A percentile compares a stretch with the other conserved stretches of the same genome.
Conservation (phyloP, 2,329 filamentous ascomycete species). For the Aplosporella prunicola region DNA sequence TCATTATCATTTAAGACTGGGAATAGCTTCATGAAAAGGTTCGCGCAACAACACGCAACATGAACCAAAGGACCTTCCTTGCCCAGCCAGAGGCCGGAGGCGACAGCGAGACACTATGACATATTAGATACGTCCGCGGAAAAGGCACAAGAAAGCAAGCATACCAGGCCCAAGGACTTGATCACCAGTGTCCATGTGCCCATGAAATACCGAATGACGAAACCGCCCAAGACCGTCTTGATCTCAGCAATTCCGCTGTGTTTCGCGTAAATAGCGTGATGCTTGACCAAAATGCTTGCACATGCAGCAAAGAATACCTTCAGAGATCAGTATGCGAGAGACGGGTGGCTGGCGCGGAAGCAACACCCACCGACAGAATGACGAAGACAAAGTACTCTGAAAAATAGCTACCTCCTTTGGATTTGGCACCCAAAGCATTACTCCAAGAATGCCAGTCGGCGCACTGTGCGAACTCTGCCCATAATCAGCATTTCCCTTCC, state of each 20-base stretch:
- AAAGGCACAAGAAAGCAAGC: neutral
- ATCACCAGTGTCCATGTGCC: slow-evolving; percentile 80
- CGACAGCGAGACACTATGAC: slow-evolving; percentile 73
- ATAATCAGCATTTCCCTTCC: slow-evolving; percentile 5
- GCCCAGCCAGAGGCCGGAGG: slow-evolving; percentile 90
- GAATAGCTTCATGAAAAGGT: slow-evolving; percentile 86
- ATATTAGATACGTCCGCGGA: slow-evolving; percentile 18
- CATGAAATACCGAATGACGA: slow-evolving; percentile 81
- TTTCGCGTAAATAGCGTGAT: slow-evolving; percentile 79
- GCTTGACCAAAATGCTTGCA: slow-evolving; percentile 70
- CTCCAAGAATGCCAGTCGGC: slow-evolving; percentile 83
- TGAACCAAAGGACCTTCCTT: slow-evolving; percentile 95
- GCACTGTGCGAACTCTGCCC: slow-evolving; percentile 62
- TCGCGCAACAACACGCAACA: slow-evolving; percentile 92
- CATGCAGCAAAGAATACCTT: slow-evolving; percentile 68
- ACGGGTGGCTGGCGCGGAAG: neutral
- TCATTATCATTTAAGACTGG: slow-evolving; percentile 75
- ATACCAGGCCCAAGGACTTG: slow-evolving; percentile 77
- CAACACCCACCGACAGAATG: slow-evolving; percentile 60
- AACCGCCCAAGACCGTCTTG: slow-evolving; percentile 89
- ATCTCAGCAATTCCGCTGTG: slow-evolving; percentile 97
- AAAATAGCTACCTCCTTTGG: slow-evolving; percentile 63
- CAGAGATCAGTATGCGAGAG: slow-evolving; percentile 17
- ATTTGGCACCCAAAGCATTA: slow-evolving; percentile 57
- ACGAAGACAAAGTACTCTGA: slow-evolving; percentile 84